These are phyloP conservation scores for Aureobasidium sp. DNA, from an alignment of 2,329 filamentous ascomycete genomes.

Conservation along the genomic window DNA sequence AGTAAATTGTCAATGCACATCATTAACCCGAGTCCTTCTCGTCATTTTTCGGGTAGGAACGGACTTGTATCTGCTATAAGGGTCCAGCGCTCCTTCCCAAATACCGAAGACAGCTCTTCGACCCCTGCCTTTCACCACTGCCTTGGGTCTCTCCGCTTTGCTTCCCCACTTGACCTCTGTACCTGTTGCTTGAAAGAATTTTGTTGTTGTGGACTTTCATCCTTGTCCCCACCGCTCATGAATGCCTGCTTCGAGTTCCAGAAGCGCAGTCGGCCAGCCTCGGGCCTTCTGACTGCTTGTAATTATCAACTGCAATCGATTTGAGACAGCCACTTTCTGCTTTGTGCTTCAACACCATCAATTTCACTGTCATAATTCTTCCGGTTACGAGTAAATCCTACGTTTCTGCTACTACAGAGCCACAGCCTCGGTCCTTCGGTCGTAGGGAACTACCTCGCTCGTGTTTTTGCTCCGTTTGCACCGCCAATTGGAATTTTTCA, in stretches of 20 bases:
- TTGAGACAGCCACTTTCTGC: background rate
- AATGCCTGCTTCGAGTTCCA: conserved; percentile 49
- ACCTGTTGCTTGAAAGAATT: background rate
- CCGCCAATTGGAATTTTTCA: background rate
- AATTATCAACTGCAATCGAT: background rate
- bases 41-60: background rate
- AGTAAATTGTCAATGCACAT: conserved; percentile 3
- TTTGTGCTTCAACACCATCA: background rate
- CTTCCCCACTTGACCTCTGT: background rate
- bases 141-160: background rate
- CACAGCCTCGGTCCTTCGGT: conserved; percentile 2
- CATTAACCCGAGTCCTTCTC: background rate
- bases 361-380: background rate
- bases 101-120: background rate
- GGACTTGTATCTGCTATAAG: background rate
- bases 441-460: background rate
- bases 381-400: background rate
- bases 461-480: background rate
- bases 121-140: background rate
- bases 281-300: conserved; percentile 62
- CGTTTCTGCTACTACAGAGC: background rate
- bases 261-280: conserved; percentile 67
- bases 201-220: conserved; percentile 54
- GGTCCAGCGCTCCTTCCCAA: background rate
- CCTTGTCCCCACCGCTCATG: conserved; percentile 80